Evolutionary conservation across 768 basidiomycete species (phyloP), one percentile per base, ranked within the genome.

Genomic region (Trametes cingulata): DNA sequence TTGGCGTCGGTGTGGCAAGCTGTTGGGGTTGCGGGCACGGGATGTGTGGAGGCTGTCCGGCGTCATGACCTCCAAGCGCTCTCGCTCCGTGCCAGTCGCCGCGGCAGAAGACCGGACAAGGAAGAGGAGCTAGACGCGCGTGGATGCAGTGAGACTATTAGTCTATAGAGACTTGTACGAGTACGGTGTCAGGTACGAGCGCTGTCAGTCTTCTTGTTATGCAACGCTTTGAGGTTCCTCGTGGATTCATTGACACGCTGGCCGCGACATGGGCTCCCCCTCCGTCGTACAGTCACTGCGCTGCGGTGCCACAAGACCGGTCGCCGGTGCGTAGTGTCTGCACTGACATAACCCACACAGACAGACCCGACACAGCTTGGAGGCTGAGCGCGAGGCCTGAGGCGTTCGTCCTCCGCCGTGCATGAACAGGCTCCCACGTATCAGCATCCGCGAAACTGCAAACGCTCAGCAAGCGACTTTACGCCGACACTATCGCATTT

Each of bases 1-100:
- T 81, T 35, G 94, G 93, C 2, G 75, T 93, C 5, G 88, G 86
- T 7, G 85, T 85, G 8, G 75, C 77, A 17, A 95, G 91, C 68
- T 98, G 96, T 71, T 88, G 84, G 82, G 96, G 95, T 13, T 98
- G 96, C 72, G 75, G 80, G 3, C 86, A 85, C 64, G 88, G 88
- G 14, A 75, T 88, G 43, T 92, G 91, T 71, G 82, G 85, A 51
- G 86, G 84, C 5, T 92, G 91, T 69, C 78, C 85, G 10, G 66
- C 68, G 20, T 29, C 46, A 37, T 56, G 50, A 61, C 20, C 10
- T 46, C 13, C 22, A 10, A 13, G 25, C 35, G 39, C 39, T 15
- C 20, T 25, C 15, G 2, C 13, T 41, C 3, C 27, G 25, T n/a
- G 36, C 29, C 13, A 6, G 6, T 8, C 19, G 17, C 29, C 52